A percentile compares a stretch with the other conserved stretches of the same genome.
Conservation (phyloP, 2,329 filamentous ascomycete species). For the Apiospora phragmitis region DNA sequence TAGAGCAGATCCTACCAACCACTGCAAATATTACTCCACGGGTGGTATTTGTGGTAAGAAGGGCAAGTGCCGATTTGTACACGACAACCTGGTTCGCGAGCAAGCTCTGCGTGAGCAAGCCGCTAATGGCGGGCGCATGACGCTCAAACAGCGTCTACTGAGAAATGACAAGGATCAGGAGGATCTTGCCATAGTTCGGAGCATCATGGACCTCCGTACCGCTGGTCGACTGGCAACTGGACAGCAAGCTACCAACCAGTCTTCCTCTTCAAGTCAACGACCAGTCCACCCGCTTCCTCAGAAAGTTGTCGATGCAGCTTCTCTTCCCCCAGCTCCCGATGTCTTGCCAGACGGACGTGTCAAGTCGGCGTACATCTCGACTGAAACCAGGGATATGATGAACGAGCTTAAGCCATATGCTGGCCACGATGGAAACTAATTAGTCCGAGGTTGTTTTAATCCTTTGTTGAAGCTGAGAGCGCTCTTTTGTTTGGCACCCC, state of each 20-base stretch:
- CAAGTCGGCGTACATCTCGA: constrained; percentile 10
- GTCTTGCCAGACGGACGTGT: constrained; percentile 11
- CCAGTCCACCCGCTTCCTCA: constrained; percentile 8
- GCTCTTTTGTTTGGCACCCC: not conserved
- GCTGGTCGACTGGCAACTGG: constrained; percentile 46
- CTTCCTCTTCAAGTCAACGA: constrained; percentile 22
- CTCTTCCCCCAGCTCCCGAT: not conserved
- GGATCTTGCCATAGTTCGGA: constrained; percentile 65
- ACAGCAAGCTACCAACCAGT: constrained; percentile 31
- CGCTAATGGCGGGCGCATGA: constrained; percentile 65
- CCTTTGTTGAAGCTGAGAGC: not conserved
- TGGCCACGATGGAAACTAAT: not conserved
- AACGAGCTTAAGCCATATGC: constrained; percentile 6
- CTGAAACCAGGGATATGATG: constrained; percentile 3
- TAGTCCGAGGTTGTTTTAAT: not conserved
- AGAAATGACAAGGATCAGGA: constrained; percentile 70
- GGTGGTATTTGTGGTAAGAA: constrained; percentile 70
- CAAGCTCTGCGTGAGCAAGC: constrained; percentile 64
- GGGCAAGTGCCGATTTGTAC: constrained; percentile 74
- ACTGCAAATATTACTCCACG: constrained; percentile 72
- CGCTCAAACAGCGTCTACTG: constrained; percentile 64
- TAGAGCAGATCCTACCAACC: constrained; percentile 59
- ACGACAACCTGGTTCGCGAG: constrained; percentile 63
- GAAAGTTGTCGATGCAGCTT: constrained; percentile 7
- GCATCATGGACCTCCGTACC: constrained; percentile 64